Conservation (phyloP, 2,329 filamentous ascomycete genomes). For the Apiospora koreana region DNA sequence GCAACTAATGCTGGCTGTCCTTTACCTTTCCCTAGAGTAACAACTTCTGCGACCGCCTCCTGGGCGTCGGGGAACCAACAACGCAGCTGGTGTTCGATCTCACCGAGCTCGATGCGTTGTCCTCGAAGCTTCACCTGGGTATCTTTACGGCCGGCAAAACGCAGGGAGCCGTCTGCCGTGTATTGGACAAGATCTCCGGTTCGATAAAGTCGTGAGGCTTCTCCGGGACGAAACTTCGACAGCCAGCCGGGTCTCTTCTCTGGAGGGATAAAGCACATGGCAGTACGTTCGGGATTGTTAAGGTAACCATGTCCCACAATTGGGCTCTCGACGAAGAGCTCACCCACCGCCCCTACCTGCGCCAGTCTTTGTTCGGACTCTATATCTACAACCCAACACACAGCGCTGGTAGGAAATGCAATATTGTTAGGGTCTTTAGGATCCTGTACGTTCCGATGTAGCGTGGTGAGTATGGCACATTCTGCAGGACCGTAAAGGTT, state of each 20-base stretch:
- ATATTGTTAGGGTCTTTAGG: neutral
- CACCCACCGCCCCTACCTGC: constrained; percentile 56
- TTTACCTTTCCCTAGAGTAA: constrained; percentile 37
- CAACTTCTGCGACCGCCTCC: constrained; percentile 48
- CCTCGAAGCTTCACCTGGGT: constrained; percentile 39
- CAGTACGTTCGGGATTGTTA: constrained; percentile 21
- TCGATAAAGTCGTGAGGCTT: constrained; percentile 36
- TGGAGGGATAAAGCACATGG: constrained; percentile 23
- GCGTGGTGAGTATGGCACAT: neutral
- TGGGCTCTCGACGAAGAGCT: constrained; percentile 62
- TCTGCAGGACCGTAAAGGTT: neutral
- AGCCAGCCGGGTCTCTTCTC: too few species aligned
- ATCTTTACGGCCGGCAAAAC: constrained; percentile 45
- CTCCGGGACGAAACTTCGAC: too few species aligned
- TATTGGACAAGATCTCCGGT: constrained; percentile 53
- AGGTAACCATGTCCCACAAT: constrained; percentile 39
- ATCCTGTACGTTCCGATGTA: neutral
- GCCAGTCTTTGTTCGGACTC: constrained; percentile 51
- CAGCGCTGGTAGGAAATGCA: constrained; percentile 45
- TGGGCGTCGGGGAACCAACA: constrained; percentile 47
- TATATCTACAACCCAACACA: constrained; percentile 49
- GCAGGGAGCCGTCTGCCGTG: constrained; percentile 47
- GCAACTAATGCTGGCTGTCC: constrained; percentile 43
- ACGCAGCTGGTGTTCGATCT: constrained; percentile 49
- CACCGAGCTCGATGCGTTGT: constrained; percentile 40